Evolutionary conservation across 805 yeast species (phyloP), one percentile per base, ranked within the genome.

Genomic region (Naumovozyma baii): DNA sequence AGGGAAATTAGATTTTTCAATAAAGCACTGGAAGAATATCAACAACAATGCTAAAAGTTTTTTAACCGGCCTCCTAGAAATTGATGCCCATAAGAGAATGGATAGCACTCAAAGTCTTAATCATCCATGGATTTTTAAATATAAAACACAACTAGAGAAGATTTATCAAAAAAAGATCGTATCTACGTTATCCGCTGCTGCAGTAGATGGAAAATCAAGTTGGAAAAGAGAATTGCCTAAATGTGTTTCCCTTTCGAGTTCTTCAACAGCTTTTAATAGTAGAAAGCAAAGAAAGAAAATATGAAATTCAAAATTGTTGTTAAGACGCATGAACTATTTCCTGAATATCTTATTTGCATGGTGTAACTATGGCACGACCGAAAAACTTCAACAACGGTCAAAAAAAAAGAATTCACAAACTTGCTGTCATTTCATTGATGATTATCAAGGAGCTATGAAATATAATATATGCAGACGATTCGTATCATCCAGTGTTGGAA

Each of bases 91-190:
- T 0, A 46, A 59, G 25, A 52, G 83, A 28, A 51, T 59, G 34
- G 59, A 59, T 36, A 62, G 68, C 20, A 42, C 47, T 1, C 64
- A 62, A 5, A 68, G 76, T 37, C 59, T 72, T n/a, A 33, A 50
- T 3, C 73, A 68, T 45, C 45, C 48, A 0, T 78, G 83, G 84
- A 62, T 78, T 13, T 47, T 52, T 28, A 58, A 60, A 33, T 73
- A 72, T 45, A 31, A 31, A 9, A 39, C 37, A 3, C 66, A 66
- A 43, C 52, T 73, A 32, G 50, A 52, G 15, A 54, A 48, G 31
- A 55, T 69, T 8, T 73, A 72, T 46, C 38, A 51, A 1, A 61
- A 60, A 40, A 61, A 51, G 40, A 55, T 58, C 25, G 38, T 59
- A 22, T 29, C 31, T 29, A n/a, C 15, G 5, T n/a, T 29, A 14